phyloP scores from a whole-genome alignment of 345 rosid genomes.

The Conringia planisiliqua region DNA sequence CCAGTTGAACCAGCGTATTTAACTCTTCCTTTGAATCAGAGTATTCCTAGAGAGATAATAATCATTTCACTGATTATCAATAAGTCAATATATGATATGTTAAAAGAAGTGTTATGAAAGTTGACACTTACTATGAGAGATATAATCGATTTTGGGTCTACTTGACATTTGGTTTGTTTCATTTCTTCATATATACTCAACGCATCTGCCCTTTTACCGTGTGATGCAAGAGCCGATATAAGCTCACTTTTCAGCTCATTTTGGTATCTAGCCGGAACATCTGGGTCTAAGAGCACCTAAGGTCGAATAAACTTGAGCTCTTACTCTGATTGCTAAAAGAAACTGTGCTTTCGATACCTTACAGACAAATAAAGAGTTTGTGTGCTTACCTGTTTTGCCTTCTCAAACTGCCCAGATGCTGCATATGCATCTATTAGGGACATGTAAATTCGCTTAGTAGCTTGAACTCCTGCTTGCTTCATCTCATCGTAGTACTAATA shows the following conservation, averaged over 20 bases:
- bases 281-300: conserved; percentile 56
- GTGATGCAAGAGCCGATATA: conserved; percentile 62
- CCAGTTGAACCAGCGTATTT: conserved; percentile 46
- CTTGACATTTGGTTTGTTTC: conserved; percentile 43
- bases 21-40: conserved; percentile 45
- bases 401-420: conserved; percentile 65
- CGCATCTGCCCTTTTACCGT: conserved; percentile 66
- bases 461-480: conserved; percentile 40
- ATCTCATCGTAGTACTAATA: conserved; percentile 56
- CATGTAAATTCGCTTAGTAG: conserved; percentile 61
- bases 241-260: conserved; percentile 66
- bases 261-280: conserved; percentile 39
- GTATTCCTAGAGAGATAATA: conserved; percentile 43
- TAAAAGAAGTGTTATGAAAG: neutral
- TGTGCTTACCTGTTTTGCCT: conserved; percentile 72
- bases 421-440: conserved; percentile 73
- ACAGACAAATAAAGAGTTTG: neutral
- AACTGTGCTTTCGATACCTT: neutral
- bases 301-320: neutral
- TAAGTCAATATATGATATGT: neutral
- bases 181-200: conserved; percentile 56
- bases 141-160: conserved; percentile 64
- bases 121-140: conserved; percentile 65
- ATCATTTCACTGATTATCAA: neutral
- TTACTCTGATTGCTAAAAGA: neutral